Percentiles rank a stretch among this genome's conserved stretches.
These are phyloP conservation scores for Cyberlindnera suaveolens DNA, from an alignment of 805 yeast species.

Conservation along the genomic window DNA sequence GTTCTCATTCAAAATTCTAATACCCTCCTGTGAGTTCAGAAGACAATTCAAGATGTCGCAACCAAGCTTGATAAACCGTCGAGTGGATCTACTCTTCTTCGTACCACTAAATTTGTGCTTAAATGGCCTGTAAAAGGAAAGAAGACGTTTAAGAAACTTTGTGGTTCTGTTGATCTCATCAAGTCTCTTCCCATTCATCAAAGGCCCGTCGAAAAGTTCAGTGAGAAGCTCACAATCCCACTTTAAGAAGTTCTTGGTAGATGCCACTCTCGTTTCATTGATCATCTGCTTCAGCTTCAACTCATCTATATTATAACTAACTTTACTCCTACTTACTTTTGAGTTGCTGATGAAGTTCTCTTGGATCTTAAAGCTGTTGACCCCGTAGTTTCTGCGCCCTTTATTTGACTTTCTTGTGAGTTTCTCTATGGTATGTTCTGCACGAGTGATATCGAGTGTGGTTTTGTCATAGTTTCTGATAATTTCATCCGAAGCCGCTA, in stretches of 20 bases:
- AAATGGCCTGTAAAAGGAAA: constrained; percentile 88
- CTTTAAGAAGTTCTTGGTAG: constrained; percentile 68
- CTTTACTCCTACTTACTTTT: constrained; percentile 11
- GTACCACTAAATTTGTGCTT: constrained; percentile 69
- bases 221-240: constrained; percentile 85
- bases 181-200: constrained; percentile 62
- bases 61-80: constrained; percentile 64
- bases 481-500: constrained; percentile 31
- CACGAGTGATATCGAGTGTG: constrained; percentile 12
- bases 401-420: constrained; percentile 33
- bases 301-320: constrained; percentile 41
- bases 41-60: constrained; percentile 66
- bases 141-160: constrained; percentile 74
- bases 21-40: constrained; percentile 58
- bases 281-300: constrained; percentile 59
- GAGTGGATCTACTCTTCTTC: constrained; percentile 43
- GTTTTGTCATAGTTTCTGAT: constrained; percentile 11
- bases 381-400: constrained; percentile 31
- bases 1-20: constrained; percentile 57
- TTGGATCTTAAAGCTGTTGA: constrained; percentile 20
- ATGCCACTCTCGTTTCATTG: constrained; percentile 60
- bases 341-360: constrained; percentile 21
- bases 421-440: constrained; percentile 44
- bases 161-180: constrained; percentile 77
- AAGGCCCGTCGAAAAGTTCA: constrained; percentile 76